Percentiles rank a stretch among this genome's conserved stretches.
Evolutionary conservation across 106 monocot species (phyloP).

Genomic region (Platanthera guangdongensis): DNA sequence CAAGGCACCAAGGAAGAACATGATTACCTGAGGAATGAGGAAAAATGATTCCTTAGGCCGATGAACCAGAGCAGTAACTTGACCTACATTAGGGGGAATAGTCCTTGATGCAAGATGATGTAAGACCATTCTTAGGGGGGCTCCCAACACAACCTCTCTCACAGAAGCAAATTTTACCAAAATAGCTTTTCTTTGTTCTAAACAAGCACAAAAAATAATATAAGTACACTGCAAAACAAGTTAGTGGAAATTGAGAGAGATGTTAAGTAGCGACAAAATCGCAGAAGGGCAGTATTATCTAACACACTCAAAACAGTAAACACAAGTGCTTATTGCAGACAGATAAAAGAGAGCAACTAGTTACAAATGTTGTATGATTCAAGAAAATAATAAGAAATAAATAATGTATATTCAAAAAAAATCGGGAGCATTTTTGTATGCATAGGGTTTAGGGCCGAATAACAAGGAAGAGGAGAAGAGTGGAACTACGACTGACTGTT

Average conservation of each 20-base stretch:
- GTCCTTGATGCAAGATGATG: conserved; percentile 68
- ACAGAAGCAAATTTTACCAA: conserved; percentile 89
- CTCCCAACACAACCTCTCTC: conserved; percentile 95
- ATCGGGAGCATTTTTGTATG: background rate
- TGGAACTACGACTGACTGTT: too few relatives aligned
- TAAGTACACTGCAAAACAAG: background rate
- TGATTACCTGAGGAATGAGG: conserved; percentile 75
- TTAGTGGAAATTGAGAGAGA: background rate
- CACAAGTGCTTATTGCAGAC: background rate
- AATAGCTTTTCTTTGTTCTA: conserved; percentile 67
- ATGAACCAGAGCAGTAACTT: conserved; percentile 79
- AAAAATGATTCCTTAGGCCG: conserved; percentile 89
- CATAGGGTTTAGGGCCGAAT: background rate
- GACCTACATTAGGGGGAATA: conserved; percentile 44
- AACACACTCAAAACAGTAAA: background rate
- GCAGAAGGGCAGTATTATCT: too few relatives aligned
- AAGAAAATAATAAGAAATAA: background rate
- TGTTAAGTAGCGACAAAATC: background rate
- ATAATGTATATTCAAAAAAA: background rate
- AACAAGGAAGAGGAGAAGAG: too few relatives aligned
- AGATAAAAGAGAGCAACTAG: background rate
- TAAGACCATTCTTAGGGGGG: conserved; percentile 71
- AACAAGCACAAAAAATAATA: conserved; percentile 11
- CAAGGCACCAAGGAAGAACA: background rate
- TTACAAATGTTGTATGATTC: background rate